Percentiles rank a stretch among this genome's conserved stretches.
Conservation (phyloP, 108 stramenopile genomes). For the Nitzschia putrida region DNA sequence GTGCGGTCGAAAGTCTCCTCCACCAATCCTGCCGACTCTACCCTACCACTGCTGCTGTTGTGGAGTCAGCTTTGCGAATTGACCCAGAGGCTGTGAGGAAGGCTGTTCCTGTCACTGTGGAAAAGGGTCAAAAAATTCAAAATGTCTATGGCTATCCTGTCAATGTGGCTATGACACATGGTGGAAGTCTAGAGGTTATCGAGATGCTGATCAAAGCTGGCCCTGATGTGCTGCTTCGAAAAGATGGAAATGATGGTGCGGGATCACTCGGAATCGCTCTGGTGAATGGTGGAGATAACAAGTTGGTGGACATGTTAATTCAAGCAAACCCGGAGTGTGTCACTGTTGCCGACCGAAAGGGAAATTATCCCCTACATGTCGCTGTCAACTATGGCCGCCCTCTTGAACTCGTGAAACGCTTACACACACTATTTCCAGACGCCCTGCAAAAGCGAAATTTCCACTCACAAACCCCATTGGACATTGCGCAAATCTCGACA, state of each 20-base stretch:
- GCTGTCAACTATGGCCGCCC: slow-evolving; percentile 31
- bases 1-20: slow-evolving; percentile 16
- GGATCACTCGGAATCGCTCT: slow-evolving; percentile 40
- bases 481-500: slow-evolving; percentile 41
- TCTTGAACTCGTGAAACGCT: slow-evolving; percentile 11
- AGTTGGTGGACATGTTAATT: slow-evolving; percentile 33
- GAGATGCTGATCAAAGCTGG: slow-evolving; percentile 36
- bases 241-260: slow-evolving; percentile 40
- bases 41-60: slow-evolving; percentile 38
- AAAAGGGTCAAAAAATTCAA: slow-evolving; percentile 11
- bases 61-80: slow-evolving; percentile 44
- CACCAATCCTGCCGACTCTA: slow-evolving; percentile 48
- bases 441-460: slow-evolving; percentile 46
- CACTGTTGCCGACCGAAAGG: slow-evolving; percentile 30
- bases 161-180: slow-evolving; percentile 38
- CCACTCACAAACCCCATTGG: slow-evolving; percentile 54
- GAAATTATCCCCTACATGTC: slow-evolving; percentile 50
- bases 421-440: slow-evolving; percentile 33
- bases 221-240: slow-evolving; percentile 38
- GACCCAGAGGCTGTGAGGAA: slow-evolving; percentile 45
- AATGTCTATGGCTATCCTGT: slow-evolving; percentile 40
- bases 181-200: slow-evolving; percentile 42
- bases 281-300: slow-evolving; percentile 4
- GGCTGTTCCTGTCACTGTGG: slow-evolving; percentile 19
- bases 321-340: slow-evolving; percentile 34